A percentile compares a stretch with the other conserved stretches of the same genome.
Conservation (phyloP, 1,284 basidiomycete genomes). For the Fomitopsis pinicola region DNA sequence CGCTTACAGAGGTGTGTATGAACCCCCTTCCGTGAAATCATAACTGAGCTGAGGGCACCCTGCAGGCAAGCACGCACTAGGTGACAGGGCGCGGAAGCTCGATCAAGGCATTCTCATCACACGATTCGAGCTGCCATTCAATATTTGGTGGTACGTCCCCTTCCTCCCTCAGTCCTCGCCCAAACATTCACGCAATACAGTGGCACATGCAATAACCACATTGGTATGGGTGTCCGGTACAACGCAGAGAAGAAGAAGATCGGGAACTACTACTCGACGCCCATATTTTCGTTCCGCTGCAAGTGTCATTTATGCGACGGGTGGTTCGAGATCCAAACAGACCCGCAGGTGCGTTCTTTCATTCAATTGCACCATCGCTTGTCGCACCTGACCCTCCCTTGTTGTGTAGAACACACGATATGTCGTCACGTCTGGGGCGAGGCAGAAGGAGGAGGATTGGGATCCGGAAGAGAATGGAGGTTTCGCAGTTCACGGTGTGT, state of each 20-base stretch:
- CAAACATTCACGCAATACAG: slow-evolving; percentile 31
- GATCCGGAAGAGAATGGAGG: slow-evolving; percentile 94
- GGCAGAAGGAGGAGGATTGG: slow-evolving; percentile 93
- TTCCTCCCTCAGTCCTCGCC: neutral
- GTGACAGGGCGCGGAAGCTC: slow-evolving; percentile 87
- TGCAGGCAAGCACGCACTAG: slow-evolving; percentile 89
- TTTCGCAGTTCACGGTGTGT: slow-evolving; percentile 79
- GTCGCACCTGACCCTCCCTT: neutral
- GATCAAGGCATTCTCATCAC: slow-evolving; percentile 93
- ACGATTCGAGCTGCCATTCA: slow-evolving; percentile 93
- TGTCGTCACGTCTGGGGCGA: slow-evolving; percentile 86
- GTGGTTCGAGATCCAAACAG: slow-evolving; percentile 97
- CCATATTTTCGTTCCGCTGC: slow-evolving; percentile 92
- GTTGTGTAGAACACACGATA: slow-evolving; percentile 83
- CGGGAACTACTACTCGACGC: slow-evolving; percentile 92
- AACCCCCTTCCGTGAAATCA: neutral
- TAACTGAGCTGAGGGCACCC: neutral
- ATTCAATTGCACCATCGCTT: neutral
- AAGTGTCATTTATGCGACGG: slow-evolving; percentile 93
- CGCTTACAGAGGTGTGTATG: slow-evolving; percentile 58
- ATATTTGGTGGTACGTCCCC: slow-evolving; percentile 88
- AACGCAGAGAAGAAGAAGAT: slow-evolving; percentile 98
- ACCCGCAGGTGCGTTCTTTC: slow-evolving; percentile 72
- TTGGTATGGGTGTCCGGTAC: slow-evolving; percentile 96
- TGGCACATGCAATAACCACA: slow-evolving; percentile 89